These are phyloP conservation scores for Chenopodium formosanum DNA, from an alignment of 148 eudicot species.

Conservation along the genomic window DNA sequence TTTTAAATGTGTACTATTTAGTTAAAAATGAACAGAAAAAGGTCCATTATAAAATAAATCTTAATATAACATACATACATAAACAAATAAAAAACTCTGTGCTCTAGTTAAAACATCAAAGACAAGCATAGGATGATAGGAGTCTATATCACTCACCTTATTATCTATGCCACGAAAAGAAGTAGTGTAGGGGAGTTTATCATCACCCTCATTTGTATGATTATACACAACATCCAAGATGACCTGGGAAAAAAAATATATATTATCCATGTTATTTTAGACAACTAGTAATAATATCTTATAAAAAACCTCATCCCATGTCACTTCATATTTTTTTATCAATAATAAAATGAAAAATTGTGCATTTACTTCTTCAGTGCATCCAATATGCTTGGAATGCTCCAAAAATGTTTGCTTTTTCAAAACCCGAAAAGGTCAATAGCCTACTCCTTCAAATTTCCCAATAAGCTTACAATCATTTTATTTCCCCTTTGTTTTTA, in stretches of 20 bases:
- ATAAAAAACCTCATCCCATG: not conserved
- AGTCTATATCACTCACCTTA: constrained; percentile 52
- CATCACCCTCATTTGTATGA: constrained; percentile 99
- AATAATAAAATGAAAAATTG: not conserved
- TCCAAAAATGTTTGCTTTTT: not conserved
- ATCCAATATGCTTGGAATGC: not conserved
- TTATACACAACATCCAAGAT: constrained; percentile 98
- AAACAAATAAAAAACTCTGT: too few species aligned
- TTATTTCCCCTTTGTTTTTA: too few species aligned
- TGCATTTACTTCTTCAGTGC: not conserved
- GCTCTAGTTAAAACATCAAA: not conserved
- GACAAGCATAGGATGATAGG: not conserved
- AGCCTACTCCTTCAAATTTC: too few species aligned
- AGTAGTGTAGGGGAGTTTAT: constrained; percentile 77
- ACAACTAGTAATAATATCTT: not conserved
- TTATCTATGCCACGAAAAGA: constrained; percentile 98
- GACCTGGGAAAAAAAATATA: constrained; percentile 49
- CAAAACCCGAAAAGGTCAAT: not conserved
- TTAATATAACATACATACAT: too few species aligned
- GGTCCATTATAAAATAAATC: too few species aligned
- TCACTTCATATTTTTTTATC: not conserved
- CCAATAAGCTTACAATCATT: not conserved
- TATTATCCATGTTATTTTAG: constrained; percentile 3
- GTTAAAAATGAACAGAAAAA: too few species aligned
- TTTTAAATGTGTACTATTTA: too few species aligned